phyloP scores from a whole-genome alignment of 2,329 filamentous ascomycete genomes.

The Annulohypoxylon truncatum region DNA sequence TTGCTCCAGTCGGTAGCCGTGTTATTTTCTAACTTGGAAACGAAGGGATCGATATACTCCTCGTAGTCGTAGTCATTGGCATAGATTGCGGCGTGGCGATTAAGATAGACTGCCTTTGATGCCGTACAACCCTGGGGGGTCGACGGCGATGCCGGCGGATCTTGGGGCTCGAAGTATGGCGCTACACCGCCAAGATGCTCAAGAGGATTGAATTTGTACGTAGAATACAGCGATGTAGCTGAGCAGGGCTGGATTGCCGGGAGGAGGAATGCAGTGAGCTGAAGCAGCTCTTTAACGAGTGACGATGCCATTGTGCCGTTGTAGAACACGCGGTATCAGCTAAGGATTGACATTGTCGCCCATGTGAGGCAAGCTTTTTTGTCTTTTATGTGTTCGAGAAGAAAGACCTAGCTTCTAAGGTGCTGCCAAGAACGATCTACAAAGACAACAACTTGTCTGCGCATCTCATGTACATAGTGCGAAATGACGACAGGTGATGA shows the following conservation, averaged over 20 bases:
- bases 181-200: slow-evolving; percentile 67
- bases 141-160: slow-evolving; percentile 57
- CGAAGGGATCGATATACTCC: slow-evolving; percentile 66
- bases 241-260: slow-evolving; percentile 16
- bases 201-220: slow-evolving; percentile 64
- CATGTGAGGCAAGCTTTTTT: background rate
- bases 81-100: slow-evolving; percentile 70
- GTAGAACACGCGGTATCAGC: slow-evolving; percentile 6
- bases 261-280: slow-evolving; percentile 24
- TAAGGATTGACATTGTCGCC: background rate
- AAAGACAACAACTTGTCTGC: background rate
- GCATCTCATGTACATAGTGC: background rate
- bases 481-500: slow-evolving; percentile 15
- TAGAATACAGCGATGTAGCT: slow-evolving; percentile 54
- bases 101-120: slow-evolving; percentile 64
- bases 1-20: slow-evolving; percentile 66
- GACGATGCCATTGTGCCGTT: slow-evolving; percentile 24
- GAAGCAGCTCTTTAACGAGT: slow-evolving; percentile 31
- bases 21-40: slow-evolving; percentile 69
- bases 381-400: background rate
- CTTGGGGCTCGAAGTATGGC: slow-evolving; percentile 67
- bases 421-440: background rate
- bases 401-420: background rate
- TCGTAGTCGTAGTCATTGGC: slow-evolving; percentile 70
- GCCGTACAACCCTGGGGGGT: slow-evolving; percentile 63